Evolutionary conservation across 2,329 filamentous ascomycete genomes (phyloP).

Genomic region (Rhinocladiella mackenziei): DNA sequence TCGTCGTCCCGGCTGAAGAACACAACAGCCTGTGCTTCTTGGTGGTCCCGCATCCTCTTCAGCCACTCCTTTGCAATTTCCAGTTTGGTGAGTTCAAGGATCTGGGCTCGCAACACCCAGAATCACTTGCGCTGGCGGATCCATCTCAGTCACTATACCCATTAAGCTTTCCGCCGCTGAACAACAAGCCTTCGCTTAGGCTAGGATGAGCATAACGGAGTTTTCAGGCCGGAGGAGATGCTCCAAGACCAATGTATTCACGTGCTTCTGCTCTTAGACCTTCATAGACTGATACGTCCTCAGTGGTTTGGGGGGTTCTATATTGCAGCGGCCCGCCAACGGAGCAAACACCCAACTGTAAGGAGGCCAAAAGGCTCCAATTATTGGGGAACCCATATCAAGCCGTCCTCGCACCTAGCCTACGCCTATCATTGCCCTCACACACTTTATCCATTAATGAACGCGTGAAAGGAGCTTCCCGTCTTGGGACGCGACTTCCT

Average conservation of each 20-base stretch:
- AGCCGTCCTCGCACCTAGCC: no score
- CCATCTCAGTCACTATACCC: constrained; percentile 38
- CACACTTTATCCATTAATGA: no score
- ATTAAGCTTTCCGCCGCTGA: constrained; percentile 46
- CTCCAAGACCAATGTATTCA: constrained; percentile 62
- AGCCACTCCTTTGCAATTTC: constrained; percentile 56
- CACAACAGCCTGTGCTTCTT: constrained; percentile 45
- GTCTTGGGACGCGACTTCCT: no score
- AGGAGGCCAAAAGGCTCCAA: no score
- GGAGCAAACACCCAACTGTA: no score
- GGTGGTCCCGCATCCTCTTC: constrained; percentile 15
- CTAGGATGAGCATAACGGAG: constrained; percentile 14
- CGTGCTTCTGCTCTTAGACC: constrained; percentile 55
- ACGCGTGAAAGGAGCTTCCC: no score
- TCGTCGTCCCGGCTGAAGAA: constrained; percentile 48
- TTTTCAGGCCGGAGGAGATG: constrained; percentile 57
- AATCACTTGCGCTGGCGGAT: constrained; percentile 53
- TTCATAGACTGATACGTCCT: no score
- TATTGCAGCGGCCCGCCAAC: no score
- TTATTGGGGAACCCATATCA: no score
- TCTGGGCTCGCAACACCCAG: constrained; percentile 67
- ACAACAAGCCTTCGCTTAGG: constrained; percentile 22
- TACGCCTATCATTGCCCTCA: no score
- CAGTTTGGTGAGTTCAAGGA: constrained; percentile 59
- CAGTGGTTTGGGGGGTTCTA: no score